Base-by-base conservation (phyloP, 495 filamentous ascomycete genomes). In the Talaromyces borbonicus region DNA sequence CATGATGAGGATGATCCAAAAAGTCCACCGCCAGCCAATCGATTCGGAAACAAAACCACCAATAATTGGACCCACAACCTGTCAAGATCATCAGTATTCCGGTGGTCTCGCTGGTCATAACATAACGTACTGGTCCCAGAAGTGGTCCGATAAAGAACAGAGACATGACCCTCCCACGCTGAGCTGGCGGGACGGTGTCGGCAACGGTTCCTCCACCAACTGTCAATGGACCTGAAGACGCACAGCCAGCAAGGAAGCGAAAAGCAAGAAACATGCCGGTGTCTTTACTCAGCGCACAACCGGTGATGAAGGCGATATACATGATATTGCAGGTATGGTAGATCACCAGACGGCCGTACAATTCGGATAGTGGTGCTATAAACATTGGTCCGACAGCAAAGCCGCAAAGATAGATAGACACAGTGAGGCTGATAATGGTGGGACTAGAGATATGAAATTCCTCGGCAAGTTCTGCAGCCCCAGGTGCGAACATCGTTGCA, bases 401-500 rank as follows among this genome's bases (percentile, higher is more conserved):
- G 2, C 29, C 29, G 29, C 11, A 14, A 14, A 14, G 2, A 5
- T 31, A 31, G 6, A 31, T 31, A 3, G 29, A 31, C 29, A 31
- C 29, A 6, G 66, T 63, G 1, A 82, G 61, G 1, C 66, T 66
- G 11, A 47, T 56, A 18, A 63, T 42, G 51, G 58, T 57, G 11
- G 39, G 61, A 12, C 52, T 54, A 39, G 63, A 50, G 18, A 60
- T 72, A 33, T 67, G 53, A 49, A 81, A 83, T 3, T 80, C 75
- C 22, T 50, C 45, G 52, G 73, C 68, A 25, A 81, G 70, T 16
- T 62, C 63, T 7, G 52, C 51, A 29, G 81, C 73, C 7, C 75
- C 78, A 3, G 80, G 80, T 0, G 80, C 75, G 46, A 84, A 71
- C 58, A 84, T 82, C 1, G 80, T 80, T 1, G 80, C 81, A 0